A percentile compares a stretch with the other conserved stretches of the same genome.
phyloP scores from a whole-genome alignment of 1,284 basidiomycete genomes.

The Mycena sp. region DNA sequence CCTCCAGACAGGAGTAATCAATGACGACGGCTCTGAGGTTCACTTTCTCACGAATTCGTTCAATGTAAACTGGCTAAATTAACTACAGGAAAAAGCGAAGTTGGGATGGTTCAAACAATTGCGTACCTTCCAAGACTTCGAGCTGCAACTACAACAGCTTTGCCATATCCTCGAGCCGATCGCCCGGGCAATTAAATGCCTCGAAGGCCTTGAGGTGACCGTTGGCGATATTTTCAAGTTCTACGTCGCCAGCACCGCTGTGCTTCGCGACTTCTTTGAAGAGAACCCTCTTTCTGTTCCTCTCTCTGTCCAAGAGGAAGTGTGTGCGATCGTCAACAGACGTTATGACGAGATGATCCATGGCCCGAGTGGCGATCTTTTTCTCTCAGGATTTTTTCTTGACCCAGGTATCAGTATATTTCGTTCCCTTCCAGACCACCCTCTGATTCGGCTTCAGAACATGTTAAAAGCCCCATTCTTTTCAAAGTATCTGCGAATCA shows the following conservation, averaged over 20 bases:
- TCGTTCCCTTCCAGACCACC: neutral
- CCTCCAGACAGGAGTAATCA: conserved; percentile 1
- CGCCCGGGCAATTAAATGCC: conserved; percentile 24
- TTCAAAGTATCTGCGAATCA: conserved; percentile 1
- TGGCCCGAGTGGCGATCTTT: conserved; percentile 13
- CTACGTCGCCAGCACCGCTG: conserved; percentile 23
- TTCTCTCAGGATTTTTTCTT: conserved; percentile 24
- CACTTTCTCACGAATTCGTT: neutral
- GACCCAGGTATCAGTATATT: conserved; percentile 13
- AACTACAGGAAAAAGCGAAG: too few relatives aligned
- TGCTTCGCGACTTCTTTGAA: conserved; percentile 14
- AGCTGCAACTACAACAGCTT: conserved; percentile 17
- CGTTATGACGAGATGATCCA: conserved; percentile 21
- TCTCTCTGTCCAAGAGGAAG: neutral
- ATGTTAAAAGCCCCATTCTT: conserved; percentile 9
- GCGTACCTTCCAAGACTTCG: conserved; percentile 6
- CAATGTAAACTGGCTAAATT: neutral
- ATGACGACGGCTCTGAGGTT: neutral
- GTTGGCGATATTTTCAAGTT: conserved; percentile 28
- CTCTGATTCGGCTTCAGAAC: conserved; percentile 1
- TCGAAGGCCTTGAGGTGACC: conserved; percentile 18
- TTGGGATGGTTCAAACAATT: conserved; percentile 6
- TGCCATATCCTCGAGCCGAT: conserved; percentile 21
- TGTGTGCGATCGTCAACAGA: conserved; percentile 13
- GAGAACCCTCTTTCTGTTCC: conserved; percentile 7